phyloP scores from a whole-genome alignment of 2,329 filamentous ascomycete species.

The Neopestalotiopsis sp. region DNA sequence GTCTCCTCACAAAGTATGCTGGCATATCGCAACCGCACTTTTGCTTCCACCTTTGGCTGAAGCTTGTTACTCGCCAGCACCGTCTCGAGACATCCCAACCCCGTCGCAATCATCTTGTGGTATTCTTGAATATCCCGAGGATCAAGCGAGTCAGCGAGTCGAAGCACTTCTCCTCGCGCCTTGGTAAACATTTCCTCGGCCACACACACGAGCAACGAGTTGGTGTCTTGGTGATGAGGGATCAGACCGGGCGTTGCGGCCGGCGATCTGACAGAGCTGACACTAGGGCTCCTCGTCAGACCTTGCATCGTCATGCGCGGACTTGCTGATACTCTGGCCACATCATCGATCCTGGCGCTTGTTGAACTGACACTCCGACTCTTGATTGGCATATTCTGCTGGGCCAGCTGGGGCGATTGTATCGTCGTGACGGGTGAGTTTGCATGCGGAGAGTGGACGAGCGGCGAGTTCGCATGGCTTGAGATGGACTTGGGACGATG shows the following conservation, averaged over 20 bases:
- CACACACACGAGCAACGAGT: constrained; percentile 69
- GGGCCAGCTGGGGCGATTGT: constrained; percentile 33
- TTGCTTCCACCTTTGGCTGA: constrained; percentile 70
- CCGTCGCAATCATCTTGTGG: constrained; percentile 73
- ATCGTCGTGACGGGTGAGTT: constrained; percentile 27
- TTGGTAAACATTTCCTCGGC: constrained; percentile 77
- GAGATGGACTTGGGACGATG: constrained; percentile 9
- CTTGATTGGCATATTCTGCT: constrained; percentile 27
- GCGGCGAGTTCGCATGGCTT: constrained; percentile 15
- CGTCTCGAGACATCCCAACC: constrained; percentile 73
- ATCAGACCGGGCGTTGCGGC: constrained; percentile 42
- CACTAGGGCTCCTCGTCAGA: constrained; percentile 36
- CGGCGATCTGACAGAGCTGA: constrained; percentile 37
- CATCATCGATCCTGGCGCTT: constrained; percentile 31
- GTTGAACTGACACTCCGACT: constrained; percentile 27
- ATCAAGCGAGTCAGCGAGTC: constrained; percentile 54
- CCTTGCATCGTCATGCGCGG: constrained; percentile 33
- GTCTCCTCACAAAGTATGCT: constrained; percentile 76
- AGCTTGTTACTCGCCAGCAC: constrained; percentile 66
- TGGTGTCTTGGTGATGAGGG: constrained; percentile 51
- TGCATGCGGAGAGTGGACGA: constrained; percentile 6
- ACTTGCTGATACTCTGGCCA: constrained; percentile 35
- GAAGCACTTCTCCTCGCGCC: constrained; percentile 61
- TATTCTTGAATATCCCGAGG: constrained; percentile 65
- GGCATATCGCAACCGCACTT: constrained; percentile 73